Evolutionary conservation across 169 alveolate species (phyloP).

Genomic region (Cryptosporidium meleagridis): DNA sequence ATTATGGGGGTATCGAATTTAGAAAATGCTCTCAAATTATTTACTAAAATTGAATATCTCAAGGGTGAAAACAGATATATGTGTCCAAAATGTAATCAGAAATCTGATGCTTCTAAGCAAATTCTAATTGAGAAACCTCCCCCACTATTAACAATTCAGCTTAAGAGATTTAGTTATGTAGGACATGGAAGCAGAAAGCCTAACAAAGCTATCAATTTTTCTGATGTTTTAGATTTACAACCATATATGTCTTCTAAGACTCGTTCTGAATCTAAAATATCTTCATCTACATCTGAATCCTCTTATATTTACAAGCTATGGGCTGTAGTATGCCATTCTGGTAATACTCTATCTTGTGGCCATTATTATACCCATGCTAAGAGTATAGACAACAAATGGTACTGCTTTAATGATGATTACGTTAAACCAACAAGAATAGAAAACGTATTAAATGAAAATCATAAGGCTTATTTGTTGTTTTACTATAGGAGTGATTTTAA

Average conservation of each 20-base stretch:
- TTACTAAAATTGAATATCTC: conserved; percentile 76
- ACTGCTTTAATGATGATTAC: conserved; percentile 62
- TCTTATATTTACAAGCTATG: conserved; percentile 75
- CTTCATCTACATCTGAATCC: neutral
- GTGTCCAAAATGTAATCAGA: conserved; percentile 71
- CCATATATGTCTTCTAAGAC: conserved; percentile 42
- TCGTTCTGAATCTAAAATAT: neutral
- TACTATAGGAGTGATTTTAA: conserved; percentile 1
- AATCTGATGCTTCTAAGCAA: conserved; percentile 64
- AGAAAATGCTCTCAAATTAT: conserved; percentile 78
- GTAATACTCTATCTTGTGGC: conserved; percentile 78
- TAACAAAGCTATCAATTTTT: conserved; percentile 19
- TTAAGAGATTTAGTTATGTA: conserved; percentile 66
- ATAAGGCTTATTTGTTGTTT: conserved; percentile 50
- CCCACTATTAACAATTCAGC: conserved; percentile 63
- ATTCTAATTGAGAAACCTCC: conserved; percentile 57
- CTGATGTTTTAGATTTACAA: conserved; percentile 32
- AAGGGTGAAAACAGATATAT: conserved; percentile 78
- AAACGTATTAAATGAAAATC: conserved; percentile 19
- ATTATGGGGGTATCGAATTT: conserved; percentile 76
- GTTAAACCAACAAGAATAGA: conserved; percentile 26
- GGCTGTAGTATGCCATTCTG: conserved; percentile 81
- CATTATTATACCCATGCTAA: conserved; percentile 78
- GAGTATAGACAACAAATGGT: conserved; percentile 60
- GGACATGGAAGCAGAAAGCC: conserved; percentile 69